Evolutionary conservation across 2,329 filamentous ascomycete species (phyloP), one percentile per base, ranked within the genome.

Genomic region (Claviceps purpurea): DNA sequence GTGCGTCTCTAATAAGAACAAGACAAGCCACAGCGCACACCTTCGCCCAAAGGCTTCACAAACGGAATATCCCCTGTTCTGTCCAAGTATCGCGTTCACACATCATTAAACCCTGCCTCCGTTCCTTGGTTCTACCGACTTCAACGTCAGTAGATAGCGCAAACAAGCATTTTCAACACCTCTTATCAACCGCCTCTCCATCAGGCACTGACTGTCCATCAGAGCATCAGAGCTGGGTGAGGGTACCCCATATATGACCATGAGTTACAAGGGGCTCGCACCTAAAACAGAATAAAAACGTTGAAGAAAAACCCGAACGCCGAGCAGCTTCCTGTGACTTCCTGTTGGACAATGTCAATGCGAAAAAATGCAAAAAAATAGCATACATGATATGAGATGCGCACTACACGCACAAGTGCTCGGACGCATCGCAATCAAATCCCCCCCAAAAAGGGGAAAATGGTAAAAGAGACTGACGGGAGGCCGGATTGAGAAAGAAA

Each of bases 271-370:
- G 49, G 45, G 45, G 49, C 18, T 38, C 26, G 18, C n/a, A n/a
- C 45, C 45, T 38, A 20, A 34, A 26, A 8, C 30, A n/a, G 13
- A 13, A 24, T 3, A 24, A 24, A 38, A 39, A 22, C 38, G 24
- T 14, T 16, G 2, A 26, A 26, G 5, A 38, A 16, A 45, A 20
- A 5, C 59, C 54, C 59, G 26, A 63, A 63, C 61, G 61, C 61
- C 61, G 53, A 57, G 54, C 6, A 56, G 54, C 59, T 56, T 60
- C 57, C 56, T 54, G 55, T 56, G 59, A 26, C 6, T 45, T 50
- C 42, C 47, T 41, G 37, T 46, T 34, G 44, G 22, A 56, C 60
- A 55, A 61, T 62, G 59, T 59, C 60, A 52, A 63, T 62, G 59
- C 59, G 61, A 60, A 56, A 58, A 58, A 56, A 26, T 26, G 26